Conservation (phyloP, 371 early-diverging fungal species). For the Conidiobolus incongruus region DNA sequence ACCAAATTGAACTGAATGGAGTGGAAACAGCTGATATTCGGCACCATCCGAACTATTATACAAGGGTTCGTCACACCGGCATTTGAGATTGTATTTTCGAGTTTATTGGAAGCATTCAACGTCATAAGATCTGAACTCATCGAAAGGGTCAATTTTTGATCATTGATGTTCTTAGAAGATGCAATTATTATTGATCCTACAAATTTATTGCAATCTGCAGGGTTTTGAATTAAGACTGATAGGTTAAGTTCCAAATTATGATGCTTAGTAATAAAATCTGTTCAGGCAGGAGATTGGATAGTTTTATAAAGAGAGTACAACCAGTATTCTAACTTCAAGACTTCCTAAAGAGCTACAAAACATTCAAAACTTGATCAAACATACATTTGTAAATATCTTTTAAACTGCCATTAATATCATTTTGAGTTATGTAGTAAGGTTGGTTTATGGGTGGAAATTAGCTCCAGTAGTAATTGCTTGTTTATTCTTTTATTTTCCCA, state of each 20-base stretch:
- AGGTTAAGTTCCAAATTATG: conserved; percentile 33
- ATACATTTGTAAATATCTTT: conserved; percentile 7
- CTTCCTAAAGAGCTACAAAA: too few relatives aligned
- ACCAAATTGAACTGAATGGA: conserved; percentile 9
- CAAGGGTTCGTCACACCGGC: conserved; percentile 12
- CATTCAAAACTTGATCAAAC: conserved; percentile 22
- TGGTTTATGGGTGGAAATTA: too few relatives aligned
- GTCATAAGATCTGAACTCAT: conserved; percentile 10
- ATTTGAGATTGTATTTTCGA: conserved; percentile 25
- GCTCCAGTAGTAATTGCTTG: conserved; percentile 30
- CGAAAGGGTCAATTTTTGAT: conserved; percentile 37
- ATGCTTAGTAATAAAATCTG: too few relatives aligned
- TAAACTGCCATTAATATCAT: conserved; percentile 5
- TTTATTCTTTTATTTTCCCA: conserved; percentile 10
- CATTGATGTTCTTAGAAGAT: conserved; percentile 46
- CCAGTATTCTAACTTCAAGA: too few relatives aligned
- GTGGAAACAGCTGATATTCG: conserved; percentile 6
- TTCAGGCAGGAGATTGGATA: too few relatives aligned
- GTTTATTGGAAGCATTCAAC: conserved; percentile 19
- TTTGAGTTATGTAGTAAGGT: conserved; percentile 31
- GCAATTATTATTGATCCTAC: conserved; percentile 22
- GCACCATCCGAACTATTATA: conserved; percentile 8
- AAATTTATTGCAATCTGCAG: conserved; percentile 12
- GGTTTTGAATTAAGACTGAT: conserved; percentile 25
- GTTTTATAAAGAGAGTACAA: too few relatives aligned